These are phyloP conservation scores for Kluyveromyces marxianus DNA, from an alignment of 1,139 yeast species.

Conservation along the genomic window DNA sequence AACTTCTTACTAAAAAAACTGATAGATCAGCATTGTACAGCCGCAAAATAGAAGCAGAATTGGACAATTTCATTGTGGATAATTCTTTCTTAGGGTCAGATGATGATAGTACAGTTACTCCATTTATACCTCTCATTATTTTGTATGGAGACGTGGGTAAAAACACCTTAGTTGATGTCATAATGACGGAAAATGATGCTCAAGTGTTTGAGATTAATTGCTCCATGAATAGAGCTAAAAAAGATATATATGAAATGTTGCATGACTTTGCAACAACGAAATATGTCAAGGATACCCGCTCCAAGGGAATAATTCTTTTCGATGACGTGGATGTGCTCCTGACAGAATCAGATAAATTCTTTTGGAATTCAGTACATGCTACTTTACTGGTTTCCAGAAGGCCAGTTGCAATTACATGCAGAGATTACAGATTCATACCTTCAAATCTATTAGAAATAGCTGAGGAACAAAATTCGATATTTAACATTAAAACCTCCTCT, in stretches of 20 bases:
- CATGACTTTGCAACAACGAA: slow-evolving; percentile 83
- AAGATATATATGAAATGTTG: slow-evolving; percentile 56
- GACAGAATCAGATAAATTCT: slow-evolving; percentile 64
- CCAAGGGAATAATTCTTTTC: slow-evolving; percentile 63
- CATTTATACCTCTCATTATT: slow-evolving; percentile 56
- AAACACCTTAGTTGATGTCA: slow-evolving; percentile 65
- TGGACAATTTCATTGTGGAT: slow-evolving; percentile 42
- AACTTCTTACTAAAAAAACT: slow-evolving; percentile 33
- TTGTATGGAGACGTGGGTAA: slow-evolving; percentile 71
- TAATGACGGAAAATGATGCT: slow-evolving; percentile 56
- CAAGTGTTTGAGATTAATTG: slow-evolving; percentile 80
- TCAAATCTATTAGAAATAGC: slow-evolving; percentile 42
- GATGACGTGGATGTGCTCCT: slow-evolving; percentile 84
- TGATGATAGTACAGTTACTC: slow-evolving; percentile 18
- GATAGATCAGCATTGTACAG: slow-evolving; percentile 30
- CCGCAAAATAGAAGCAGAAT: slow-evolving; percentile 22
- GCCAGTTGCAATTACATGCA: slow-evolving; percentile 75
- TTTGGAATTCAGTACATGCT: slow-evolving; percentile 70
- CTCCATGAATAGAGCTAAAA: slow-evolving; percentile 62
- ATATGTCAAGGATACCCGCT: slow-evolving; percentile 51
- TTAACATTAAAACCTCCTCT: slow-evolving; percentile 26
- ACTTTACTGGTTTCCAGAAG: slow-evolving; percentile 61
- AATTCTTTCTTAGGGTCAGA: slow-evolving; percentile 29
- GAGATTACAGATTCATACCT: slow-evolving; percentile 50
- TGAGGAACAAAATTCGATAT: slow-evolving; percentile 36